A percentile compares a stretch with the other conserved stretches of the same genome.
These are phyloP conservation scores for Triglochin maritima DNA, from an alignment of 106 monocot genomes.

Conservation along the genomic window DNA sequence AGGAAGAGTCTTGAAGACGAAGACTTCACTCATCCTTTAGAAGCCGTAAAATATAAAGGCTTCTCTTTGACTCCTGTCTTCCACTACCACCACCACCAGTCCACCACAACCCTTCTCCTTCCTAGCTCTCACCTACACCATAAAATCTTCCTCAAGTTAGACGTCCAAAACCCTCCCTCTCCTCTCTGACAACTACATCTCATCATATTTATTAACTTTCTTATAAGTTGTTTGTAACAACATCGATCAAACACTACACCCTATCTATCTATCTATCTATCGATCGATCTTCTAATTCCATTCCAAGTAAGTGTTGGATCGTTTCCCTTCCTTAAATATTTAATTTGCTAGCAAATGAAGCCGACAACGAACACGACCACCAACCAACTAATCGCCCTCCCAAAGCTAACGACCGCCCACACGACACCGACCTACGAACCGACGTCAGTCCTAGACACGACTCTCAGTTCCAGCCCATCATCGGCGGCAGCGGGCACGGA, in stretches of 20 bases:
- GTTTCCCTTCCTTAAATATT: too few relatives aligned
- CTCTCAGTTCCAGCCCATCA: constrained; percentile 36
- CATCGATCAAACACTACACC: too few relatives aligned
- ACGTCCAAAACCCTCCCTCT: not conserved
- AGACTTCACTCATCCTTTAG: not conserved
- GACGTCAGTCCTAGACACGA: constrained; percentile 68
- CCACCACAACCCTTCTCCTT: too few relatives aligned
- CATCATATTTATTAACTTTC: too few relatives aligned
- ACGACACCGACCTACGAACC: constrained; percentile 33
- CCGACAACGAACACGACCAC: not conserved
- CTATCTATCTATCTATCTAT: too few relatives aligned
- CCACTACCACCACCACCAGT: not conserved
- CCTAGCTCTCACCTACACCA: not conserved
- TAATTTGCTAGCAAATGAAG: constrained; percentile 1
- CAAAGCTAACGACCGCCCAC: not conserved
- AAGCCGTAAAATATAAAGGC: not conserved
- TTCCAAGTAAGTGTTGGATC: too few relatives aligned
- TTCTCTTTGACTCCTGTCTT: constrained; percentile 16
- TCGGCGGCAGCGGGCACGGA: constrained; percentile 23
- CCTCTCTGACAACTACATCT: not conserved
- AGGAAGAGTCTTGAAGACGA: not conserved
- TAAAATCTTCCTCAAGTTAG: too few relatives aligned
- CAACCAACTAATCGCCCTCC: constrained; percentile 1
- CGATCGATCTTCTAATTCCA: too few relatives aligned
- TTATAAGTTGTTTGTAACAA: too few relatives aligned